phyloP scores from a whole-genome alignment of 768 basidiomycete species.

The Macrocybe gigantea region DNA sequence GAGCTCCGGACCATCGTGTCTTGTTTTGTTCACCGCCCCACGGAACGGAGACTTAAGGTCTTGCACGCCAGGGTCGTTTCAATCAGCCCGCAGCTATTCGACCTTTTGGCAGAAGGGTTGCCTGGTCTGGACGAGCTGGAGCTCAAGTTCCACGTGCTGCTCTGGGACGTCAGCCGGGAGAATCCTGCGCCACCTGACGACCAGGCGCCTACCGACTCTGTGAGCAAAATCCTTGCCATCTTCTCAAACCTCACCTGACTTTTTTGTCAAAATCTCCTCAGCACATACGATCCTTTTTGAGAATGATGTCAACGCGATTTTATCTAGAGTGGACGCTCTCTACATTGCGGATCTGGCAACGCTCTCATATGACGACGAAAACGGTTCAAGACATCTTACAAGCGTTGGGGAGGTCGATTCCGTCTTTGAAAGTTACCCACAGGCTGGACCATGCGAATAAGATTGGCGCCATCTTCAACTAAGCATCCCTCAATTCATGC shows the following conservation, averaged over 20 bases:
- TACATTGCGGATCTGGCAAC: conserved; percentile 9
- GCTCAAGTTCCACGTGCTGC: conserved; percentile 9
- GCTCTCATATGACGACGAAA: conserved; percentile 11
- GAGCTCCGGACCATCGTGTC: conserved; percentile 9
- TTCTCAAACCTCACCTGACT: no score
- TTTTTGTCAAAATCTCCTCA: background rate
- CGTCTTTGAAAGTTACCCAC: conserved; percentile 5
- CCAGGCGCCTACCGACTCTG: conserved; percentile 4
- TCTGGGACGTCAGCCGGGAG: conserved; percentile 7
- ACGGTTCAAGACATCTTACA: conserved; percentile 9
- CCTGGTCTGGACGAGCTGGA: conserved; percentile 15
- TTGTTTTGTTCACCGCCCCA: conserved; percentile 10
- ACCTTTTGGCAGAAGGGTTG: conserved; percentile 15
- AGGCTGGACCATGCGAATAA: conserved; percentile 6
- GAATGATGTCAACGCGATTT: conserved; percentile 4
- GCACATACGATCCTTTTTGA: conserved; percentile 6
- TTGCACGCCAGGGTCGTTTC: conserved; percentile 15
- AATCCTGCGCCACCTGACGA: conserved; percentile 5
- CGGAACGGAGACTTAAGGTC: conserved; percentile 10
- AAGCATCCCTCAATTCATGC: background rate
- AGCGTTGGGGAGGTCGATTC: conserved; percentile 6
- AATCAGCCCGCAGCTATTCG: conserved; percentile 17
- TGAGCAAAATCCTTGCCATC: background rate
- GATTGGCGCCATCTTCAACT: conserved; percentile 5
- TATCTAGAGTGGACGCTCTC: conserved; percentile 8